Percentiles rank a stretch among this genome's conserved stretches.
Evolutionary conservation across 345 rosid species (phyloP).

Genomic region (Camelina laxa): DNA sequence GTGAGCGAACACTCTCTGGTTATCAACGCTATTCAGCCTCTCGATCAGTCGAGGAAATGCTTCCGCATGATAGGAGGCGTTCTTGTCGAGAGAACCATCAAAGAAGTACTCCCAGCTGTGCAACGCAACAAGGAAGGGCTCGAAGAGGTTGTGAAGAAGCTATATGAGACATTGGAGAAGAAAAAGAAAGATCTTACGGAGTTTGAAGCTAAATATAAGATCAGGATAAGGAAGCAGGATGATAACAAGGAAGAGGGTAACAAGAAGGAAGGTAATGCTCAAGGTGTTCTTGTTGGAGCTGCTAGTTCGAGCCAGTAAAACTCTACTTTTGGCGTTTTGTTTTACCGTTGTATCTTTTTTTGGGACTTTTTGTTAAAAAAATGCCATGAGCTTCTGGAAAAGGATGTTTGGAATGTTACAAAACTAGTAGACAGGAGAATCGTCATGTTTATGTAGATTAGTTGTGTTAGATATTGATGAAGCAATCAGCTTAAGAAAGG

Average conservation of each 20-base stretch:
- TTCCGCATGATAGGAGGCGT: constrained; percentile 96
- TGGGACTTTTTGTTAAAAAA: neutral
- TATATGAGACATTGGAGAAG: constrained; percentile 80
- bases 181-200: constrained; percentile 82
- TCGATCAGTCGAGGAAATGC: constrained; percentile 81
- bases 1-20: constrained; percentile 88
- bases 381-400: constrained; percentile 15
- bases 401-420: constrained; percentile 31
- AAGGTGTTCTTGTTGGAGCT: constrained; percentile 96
- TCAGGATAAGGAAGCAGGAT: constrained; percentile 69
- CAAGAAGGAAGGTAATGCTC: constrained; percentile 78
- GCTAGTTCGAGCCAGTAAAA: constrained; percentile 62
- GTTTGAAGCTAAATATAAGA: constrained; percentile 84
- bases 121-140: constrained; percentile 93
- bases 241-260: constrained; percentile 37
- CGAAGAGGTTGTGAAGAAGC: constrained; percentile 82
- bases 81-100: constrained; percentile 90
- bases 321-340: neutral
- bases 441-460: constrained; percentile 26
- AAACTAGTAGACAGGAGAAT: constrained; percentile 29
- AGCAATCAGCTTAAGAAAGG: no score
- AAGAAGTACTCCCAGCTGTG: constrained; percentile 93
- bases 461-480: constrained; percentile 15
- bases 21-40: constrained; percentile 85
- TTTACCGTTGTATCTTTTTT: constrained; percentile 19